Evolutionary conservation across 148 eudicot genomes (phyloP).

Genomic region (Vaccinium darrowii): DNA sequence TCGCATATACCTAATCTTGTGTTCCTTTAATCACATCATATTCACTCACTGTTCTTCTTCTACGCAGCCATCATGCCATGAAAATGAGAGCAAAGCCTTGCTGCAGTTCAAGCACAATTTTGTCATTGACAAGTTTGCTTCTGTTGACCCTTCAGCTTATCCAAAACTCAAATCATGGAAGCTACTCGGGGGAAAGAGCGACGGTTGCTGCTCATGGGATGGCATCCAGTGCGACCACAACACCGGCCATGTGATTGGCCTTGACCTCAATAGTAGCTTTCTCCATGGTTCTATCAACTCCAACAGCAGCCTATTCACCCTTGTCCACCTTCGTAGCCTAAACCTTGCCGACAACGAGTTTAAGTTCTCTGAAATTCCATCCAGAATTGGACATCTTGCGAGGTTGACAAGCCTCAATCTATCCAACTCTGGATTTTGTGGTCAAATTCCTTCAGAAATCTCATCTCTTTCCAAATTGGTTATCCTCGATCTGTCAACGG

Average conservation of each 20-base stretch:
- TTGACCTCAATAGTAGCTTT: not conserved
- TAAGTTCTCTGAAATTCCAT: slow-evolving; percentile 27
- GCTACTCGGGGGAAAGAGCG: not conserved
- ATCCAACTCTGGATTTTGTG: slow-evolving; percentile 26
- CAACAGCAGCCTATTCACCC: not conserved
- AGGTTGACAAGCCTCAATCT: slow-evolving; percentile 8
- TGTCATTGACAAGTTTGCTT: not conserved
- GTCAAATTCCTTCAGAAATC: slow-evolving; percentile 36
- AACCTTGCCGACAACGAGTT: slow-evolving; percentile 32
- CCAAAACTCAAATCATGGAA: not conserved
- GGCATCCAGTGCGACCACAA: not conserved
- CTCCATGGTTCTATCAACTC: slow-evolving; percentile 4
- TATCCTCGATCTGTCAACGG: slow-evolving; percentile 24
- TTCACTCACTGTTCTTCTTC: not conserved
- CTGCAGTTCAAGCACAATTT: not conserved
- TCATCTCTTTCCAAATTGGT: slow-evolving; percentile 23
- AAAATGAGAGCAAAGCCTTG: not conserved
- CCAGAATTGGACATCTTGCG: slow-evolving; percentile 18
- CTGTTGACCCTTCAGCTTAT: not conserved
- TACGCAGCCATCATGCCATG: not conserved
- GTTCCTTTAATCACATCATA: not conserved
- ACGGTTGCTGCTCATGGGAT: not conserved
- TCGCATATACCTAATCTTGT: not conserved
- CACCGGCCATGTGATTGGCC: not conserved
- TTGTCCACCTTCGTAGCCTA: slow-evolving; percentile 24